Conservation (phyloP, 192 early-diverging fungal genomes). For the Cetraspora pellucida region DNA sequence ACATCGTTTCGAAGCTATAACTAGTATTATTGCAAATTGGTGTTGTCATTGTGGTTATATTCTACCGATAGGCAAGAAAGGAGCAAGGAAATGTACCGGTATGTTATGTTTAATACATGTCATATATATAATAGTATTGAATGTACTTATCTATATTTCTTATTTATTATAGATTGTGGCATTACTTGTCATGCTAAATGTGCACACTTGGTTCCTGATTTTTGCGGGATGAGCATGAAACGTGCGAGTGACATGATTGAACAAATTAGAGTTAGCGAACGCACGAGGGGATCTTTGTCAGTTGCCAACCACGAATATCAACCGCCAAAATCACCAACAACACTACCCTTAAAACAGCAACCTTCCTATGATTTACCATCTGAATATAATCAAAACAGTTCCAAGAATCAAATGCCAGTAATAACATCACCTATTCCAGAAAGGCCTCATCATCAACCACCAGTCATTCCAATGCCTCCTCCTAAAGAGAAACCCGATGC, state of each 20-base stretch:
- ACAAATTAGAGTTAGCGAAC: constrained; percentile 70
- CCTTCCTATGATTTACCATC: not conserved
- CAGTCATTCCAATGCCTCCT: constrained; percentile 6
- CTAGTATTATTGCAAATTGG: constrained; percentile 87
- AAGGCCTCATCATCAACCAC: not conserved
- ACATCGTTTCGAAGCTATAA: constrained; percentile 89
- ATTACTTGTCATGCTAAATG: constrained; percentile 83
- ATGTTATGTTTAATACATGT: not conserved
- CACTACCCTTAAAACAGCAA: not conserved
- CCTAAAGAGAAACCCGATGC: not conserved
- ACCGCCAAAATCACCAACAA: not conserved
- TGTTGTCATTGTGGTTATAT: constrained; percentile 98
- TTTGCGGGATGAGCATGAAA: constrained; percentile 88
- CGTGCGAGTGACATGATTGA: constrained; percentile 84
- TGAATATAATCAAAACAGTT: not conserved
- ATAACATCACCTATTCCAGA: not conserved
- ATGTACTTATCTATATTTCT: not conserved
- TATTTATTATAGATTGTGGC: constrained; percentile 70
- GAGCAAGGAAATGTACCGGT: constrained; percentile 38
- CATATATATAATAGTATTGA: no score
- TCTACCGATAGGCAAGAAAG: constrained; percentile 81
- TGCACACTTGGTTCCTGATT: constrained; percentile 83
- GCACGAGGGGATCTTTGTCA: no score
- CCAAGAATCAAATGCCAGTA: not conserved
- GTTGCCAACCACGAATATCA: not conserved